Base-by-base conservation (phyloP, 2,329 filamentous ascomycete species). In the Aphanoascus verrucosus region DNA sequence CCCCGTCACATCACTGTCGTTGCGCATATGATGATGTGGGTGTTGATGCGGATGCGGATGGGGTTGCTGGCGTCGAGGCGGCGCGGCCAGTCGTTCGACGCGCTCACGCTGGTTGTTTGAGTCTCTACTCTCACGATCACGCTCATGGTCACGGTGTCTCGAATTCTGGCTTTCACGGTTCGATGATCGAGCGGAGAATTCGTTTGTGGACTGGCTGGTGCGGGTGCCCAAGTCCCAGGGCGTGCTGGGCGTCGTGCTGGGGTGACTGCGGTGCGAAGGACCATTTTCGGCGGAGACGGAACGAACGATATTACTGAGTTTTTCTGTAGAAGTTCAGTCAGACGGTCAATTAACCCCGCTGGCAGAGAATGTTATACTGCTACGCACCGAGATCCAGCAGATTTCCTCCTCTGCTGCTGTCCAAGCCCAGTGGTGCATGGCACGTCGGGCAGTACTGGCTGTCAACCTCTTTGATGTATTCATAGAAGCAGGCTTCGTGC, bases 401-500 rank as follows among this genome's bases (percentile, higher is more conserved):
- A 74, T 95, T 96, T 59, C 90, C 90, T 56, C 89, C 89, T 58
- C 93, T 81, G 67, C 88, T 95, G 5, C 89, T 93, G 70, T 98
- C 93, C 42, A 98, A 75, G 57, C 90, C 88, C 50, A 98, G 74
- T 17, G 93, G 89, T 59, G 90, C 86, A 74, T 95, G 86, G 71
- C 93, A 98, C 59, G 87, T 86, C 28, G 93, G 93, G 71, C 93
- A 98, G 64, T 88, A 90, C 64, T 97, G 89, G 51, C 87, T 87
- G 61, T 97, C 90, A 55, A 91, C 86, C 65, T 96, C 91, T 64
- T 88, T 86, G 63, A 98, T 94, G 67, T 94, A 96, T 70, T 98
- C 93, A 72, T 97, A 97, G 67, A 98, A 97, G 72, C 93, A 98
- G 35, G 91, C 93, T 69, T 97, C 93, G 67, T 98, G 93, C 9